Base-by-base conservation (phyloP, 2,329 filamentous ascomycete species). In the Microcera coccophila region DNA sequence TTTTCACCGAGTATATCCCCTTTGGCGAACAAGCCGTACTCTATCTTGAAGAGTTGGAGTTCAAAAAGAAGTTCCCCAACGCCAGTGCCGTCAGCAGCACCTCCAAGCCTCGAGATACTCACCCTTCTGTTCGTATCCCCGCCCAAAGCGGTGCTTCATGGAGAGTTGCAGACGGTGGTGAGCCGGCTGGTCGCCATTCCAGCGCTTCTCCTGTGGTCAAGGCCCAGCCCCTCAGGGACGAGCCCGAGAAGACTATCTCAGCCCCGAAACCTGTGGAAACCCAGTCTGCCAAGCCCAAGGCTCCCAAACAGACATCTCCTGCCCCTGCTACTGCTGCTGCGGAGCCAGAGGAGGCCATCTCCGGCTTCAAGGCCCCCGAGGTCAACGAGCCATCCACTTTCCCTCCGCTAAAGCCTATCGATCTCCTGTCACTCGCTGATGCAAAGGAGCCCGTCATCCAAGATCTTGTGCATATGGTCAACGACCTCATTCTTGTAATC, bases 1-100 rank as follows among this genome's bases (percentile, higher is more conserved):
- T 96, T 74, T 98, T 98, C 71, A 97, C 90, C 59, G 90, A 96
- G 70, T 98, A 91, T 66, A 71, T 98, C 15, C 93, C 93, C 17
- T 95, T 87, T 55, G 93, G 90, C 59, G 93, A 98, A 70, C 88
- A 95, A 63, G 86, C 86, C 15, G 91, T 98, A 35, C 81, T 95
- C 19, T 97, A 95, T 71, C 84, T 98, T 39, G 93, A 98, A 69
- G 93, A 98, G 71, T 81, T 85, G 54, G 90, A 96, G 61, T 96
- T 95, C 73, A 82, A 85, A 63, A 90, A 85, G 68, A 83, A 87
- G 44, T 96, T 95, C 72, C 79, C 70, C 55, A 72, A 68, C 60
- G 71, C 67, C 31, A 28, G 24, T 28, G 29, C 15, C 53, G 44
- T 66, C 29, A 56, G 59, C 36, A 66, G 66, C 44, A 66, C 74